phyloP scores from a whole-genome alignment of 192 early-diverging fungal species.

The Rhizophagus clarus region DNA sequence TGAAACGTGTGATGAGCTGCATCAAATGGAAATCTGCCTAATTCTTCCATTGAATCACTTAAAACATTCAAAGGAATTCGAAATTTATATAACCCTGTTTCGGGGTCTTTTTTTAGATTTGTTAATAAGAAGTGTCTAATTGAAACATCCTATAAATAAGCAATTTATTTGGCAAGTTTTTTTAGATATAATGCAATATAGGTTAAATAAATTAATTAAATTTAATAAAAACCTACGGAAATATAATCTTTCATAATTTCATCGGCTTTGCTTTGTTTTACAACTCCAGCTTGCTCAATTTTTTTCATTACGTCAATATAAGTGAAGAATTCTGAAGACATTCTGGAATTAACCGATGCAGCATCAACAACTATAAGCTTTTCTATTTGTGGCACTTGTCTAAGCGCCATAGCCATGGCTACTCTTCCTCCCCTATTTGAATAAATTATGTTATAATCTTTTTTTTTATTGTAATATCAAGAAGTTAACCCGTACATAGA shows the following conservation, averaged over 20 bases:
- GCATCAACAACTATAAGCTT: constrained; percentile 73
- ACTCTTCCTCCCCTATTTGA: constrained; percentile 70
- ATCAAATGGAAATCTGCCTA: constrained; percentile 57
- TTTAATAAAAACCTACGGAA: constrained; percentile 31
- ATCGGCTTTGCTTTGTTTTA: constrained; percentile 65
- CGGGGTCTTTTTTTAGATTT: constrained; percentile 71
- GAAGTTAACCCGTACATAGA: constrained; percentile 63
- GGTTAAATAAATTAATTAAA: not conserved
- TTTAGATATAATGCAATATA: not conserved
- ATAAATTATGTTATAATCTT: not conserved
- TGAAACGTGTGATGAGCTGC: constrained; percentile 46
- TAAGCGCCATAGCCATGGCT: constrained; percentile 70
- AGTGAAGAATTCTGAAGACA: constrained; percentile 56
- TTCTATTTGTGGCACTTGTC: constrained; percentile 49
- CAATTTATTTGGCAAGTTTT: not conserved
- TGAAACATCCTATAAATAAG: constrained; percentile 44
- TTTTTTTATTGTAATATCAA: not conserved
- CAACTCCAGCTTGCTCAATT: constrained; percentile 50
- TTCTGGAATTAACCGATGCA: constrained; percentile 53
- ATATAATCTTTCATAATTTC: constrained; percentile 49
- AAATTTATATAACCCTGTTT: constrained; percentile 54
- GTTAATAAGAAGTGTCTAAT: constrained; percentile 88
- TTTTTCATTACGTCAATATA: constrained; percentile 63
- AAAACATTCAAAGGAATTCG: constrained; percentile 79
- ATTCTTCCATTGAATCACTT: constrained; percentile 49